Percentiles rank a stretch among this genome's conserved stretches.
Conservation (phyloP, 257 asterid genomes). For the Ballota nigra region DNA sequence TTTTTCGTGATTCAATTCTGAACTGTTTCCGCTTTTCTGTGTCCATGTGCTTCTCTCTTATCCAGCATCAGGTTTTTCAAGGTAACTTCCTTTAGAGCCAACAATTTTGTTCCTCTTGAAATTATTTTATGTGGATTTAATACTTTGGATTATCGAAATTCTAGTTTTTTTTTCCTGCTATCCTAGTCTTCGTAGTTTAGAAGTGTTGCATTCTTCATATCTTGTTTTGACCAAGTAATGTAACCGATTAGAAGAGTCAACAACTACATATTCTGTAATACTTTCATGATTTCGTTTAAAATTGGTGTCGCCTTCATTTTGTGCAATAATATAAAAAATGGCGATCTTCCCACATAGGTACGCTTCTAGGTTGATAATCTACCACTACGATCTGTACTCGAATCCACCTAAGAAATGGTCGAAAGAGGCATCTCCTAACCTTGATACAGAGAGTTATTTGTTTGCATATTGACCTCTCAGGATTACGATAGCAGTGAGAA, state of each 20-base stretch:
- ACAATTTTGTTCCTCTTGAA: not conserved
- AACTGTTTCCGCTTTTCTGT: constrained; percentile 20
- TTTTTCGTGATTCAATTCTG: constrained; percentile 2
- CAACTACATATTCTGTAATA: too few species aligned
- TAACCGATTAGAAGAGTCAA: not conserved
- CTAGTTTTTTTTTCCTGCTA: not conserved
- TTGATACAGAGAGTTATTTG: not conserved
- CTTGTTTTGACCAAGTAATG: too few species aligned
- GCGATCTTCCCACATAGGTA: too few species aligned
- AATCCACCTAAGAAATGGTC: not conserved
- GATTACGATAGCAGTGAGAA: constrained; percentile 59
- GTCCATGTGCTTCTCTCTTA: constrained; percentile 29
- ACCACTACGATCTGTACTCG: too few species aligned
- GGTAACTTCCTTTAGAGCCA: constrained; percentile 41
- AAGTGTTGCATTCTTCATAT: too few species aligned
- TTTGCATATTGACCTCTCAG: constrained; percentile 31
- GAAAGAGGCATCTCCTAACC: not conserved
- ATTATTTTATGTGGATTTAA: not conserved
- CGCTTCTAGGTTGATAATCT: too few species aligned
- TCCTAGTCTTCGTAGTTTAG: not conserved
- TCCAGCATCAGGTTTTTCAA: constrained; percentile 78
- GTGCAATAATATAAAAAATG: too few species aligned
- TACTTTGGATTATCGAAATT: not conserved
- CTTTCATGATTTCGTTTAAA: too few species aligned
- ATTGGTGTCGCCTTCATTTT: too few species aligned